Evolutionary conservation across 148 eudicot species (phyloP), one percentile per base, ranked within the genome.

Genomic region (Salicornia ramosissima): DNA sequence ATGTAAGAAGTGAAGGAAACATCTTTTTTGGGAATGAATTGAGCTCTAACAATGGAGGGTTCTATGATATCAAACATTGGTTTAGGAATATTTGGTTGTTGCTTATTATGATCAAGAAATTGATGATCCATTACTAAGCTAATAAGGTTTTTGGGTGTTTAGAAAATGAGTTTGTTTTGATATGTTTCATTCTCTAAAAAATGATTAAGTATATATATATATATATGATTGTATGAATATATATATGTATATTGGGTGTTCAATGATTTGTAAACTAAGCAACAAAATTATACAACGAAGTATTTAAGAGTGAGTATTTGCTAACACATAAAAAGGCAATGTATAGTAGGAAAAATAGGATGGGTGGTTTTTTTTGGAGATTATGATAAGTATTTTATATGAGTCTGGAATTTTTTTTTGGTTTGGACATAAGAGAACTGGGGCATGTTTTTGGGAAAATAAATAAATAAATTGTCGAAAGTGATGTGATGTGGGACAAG

Each of bases 1-100:
- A 82, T 79, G 77, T 74, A 82, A 26, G 84, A 72, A 30, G 82
- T 72, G 76, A 82, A 82, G 10, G 86, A 80, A 5, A 43, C 53
- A 34, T 82, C 83, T 72, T 76, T 51, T 52, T 78, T 76, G 1
- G 80, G 54, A 4, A 67, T 42, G 66, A 84, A 80, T 55, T 85
- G 76, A 50, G 80, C 50, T 62, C 60, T 67, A 43, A 67, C 69
- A 15, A 64, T 68, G 5, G 86, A 80, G n/a, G 77, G 79, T 26
- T 79, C 74, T 7, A 46, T 75, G 72, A 51, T 55, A 45, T 71
- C 64, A 64, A 77, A 67, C 64, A 58, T 77, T 56, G 79, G 79
- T 30, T 71, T 77, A 59, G 40, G 40, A 31, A 2, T 59, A 31
- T 28, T 62, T 34, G 36, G 72, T 71, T 65, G 67, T 49, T 70